Evolutionary conservation across 2,329 filamentous ascomycete species (phyloP), one percentile per base, ranked within the genome.

Genomic region (Septoria linicola): DNA sequence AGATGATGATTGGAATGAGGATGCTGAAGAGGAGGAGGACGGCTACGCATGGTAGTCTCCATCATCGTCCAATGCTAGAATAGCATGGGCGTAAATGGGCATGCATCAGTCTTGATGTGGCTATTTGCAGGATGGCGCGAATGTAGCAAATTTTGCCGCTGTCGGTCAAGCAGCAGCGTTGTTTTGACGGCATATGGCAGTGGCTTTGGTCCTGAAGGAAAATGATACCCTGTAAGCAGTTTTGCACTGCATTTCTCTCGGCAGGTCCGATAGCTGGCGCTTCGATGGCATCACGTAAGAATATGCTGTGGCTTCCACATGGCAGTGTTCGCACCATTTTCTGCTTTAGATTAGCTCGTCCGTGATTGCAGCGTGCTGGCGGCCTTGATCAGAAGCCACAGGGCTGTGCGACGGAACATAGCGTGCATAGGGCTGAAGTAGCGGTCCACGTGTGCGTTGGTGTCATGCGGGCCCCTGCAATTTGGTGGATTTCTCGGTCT

Each of bases 1-100:
- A 3, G 77, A 80, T 50, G 78, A 81, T 30, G 76, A 81, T 31
- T 69, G 78, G 80, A 76, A 82, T 42, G 81, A 80, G 3, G 79
- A 81, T 41, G 70, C 75, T 30, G 76, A 79, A 51, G 75, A 77
- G 25, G 75, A 66, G 27, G 69, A 69, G 13, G 72, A 65, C 10
- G 60, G 54, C 36, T 72, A 70, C 59, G 69, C 69, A 45, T 72
- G 69, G 68, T 72, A 54, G 62, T 19, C 31, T 34, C 4, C 5
- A n/a, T 13, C 11, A 34, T n/a, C n/a, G n/a, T n/a, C n/a, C n/a
- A n/a, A n/a, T n/a, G n/a, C n/a, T n/a, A n/a, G n/a, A n/a, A n/a
- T n/a, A n/a, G n/a, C n/a, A n/a, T n/a, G n/a, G n/a, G n/a, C n/a
- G n/a, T n/a, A n/a, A n/a, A n/a, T n/a, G n/a, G n/a, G n/a, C n/a